Conservation (phyloP, 192 early-diverging fungal species). For the Physocladia obscura region DNA sequence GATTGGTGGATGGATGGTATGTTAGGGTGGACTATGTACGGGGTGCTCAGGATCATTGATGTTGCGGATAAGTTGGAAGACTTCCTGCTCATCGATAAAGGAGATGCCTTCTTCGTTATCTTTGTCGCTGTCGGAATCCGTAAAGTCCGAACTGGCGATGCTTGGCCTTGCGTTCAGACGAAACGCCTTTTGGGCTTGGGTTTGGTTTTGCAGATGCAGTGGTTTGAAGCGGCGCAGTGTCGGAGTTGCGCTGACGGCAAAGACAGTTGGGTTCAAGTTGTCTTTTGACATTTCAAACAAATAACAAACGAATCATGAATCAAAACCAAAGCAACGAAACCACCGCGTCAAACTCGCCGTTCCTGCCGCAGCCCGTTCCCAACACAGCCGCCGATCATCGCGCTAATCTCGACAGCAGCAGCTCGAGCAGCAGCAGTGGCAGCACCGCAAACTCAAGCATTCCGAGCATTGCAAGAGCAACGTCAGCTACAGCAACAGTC, state of each 20-base stretch:
- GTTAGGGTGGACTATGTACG: conserved; percentile 16
- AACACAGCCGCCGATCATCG: too few species aligned
- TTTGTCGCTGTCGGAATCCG: conserved; percentile 55
- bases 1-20: neutral
- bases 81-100: conserved; percentile 80
- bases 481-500: too few species aligned
- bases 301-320: too few species aligned
- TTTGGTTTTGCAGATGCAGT: neutral
- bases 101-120: conserved; percentile 74
- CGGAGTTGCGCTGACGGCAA: conserved; percentile 51
- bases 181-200: conserved; percentile 29
- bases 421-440: too few species aligned
- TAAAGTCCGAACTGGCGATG: neutral
- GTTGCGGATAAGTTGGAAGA: conserved; percentile 93
- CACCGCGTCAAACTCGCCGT: too few species aligned
- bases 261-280: conserved; percentile 85
- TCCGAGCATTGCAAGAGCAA: too few species aligned
- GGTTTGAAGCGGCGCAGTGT: neutral
- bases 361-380: too few species aligned
- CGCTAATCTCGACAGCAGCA: too few species aligned
- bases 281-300: too few species aligned
- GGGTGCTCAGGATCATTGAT: conserved; percentile 99
- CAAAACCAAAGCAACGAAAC: too few species aligned
- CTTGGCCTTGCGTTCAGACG: conserved; percentile 16
- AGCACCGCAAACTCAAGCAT: too few species aligned